Conservation (phyloP, 345 rosid species). For the Aquilaria sinensis region DNA sequence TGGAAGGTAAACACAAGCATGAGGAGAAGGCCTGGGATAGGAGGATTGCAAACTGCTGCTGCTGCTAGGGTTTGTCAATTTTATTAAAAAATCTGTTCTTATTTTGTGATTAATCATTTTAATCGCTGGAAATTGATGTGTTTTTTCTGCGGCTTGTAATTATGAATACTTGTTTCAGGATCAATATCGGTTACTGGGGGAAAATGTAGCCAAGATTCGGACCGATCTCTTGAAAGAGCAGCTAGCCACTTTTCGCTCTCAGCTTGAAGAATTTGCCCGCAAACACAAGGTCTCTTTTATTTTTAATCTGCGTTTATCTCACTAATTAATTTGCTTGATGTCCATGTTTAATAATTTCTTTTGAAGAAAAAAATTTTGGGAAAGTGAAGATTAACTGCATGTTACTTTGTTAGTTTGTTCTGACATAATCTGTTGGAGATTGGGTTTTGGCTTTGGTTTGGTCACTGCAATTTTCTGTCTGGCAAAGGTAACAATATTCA, state of each 20-base stretch:
- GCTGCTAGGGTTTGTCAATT: constrained; percentile 55
- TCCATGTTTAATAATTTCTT: background rate
- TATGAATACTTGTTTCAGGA: constrained; percentile 30
- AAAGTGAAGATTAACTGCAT: background rate
- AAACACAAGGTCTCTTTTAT: constrained; percentile 65
- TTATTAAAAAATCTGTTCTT: background rate
- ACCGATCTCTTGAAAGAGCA: constrained; percentile 96
- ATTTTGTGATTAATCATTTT: background rate
- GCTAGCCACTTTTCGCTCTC: constrained; percentile 80
- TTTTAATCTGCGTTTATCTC: background rate
- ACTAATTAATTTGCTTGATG: no score
- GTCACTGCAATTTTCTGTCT: no score
- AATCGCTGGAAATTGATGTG: background rate
- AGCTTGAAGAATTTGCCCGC: constrained; percentile 88
- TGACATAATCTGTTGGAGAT: background rate
- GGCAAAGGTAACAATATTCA: no score
- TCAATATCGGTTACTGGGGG: constrained; percentile 76
- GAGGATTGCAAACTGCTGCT: constrained; percentile 77
- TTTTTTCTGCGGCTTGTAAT: background rate
- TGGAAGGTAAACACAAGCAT: constrained; percentile 13
- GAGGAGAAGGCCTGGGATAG: constrained; percentile 90
- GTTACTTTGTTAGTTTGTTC: background rate
- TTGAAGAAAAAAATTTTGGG: background rate
- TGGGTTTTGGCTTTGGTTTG: background rate
- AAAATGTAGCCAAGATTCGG: constrained; percentile 81